These are phyloP conservation scores for Podospora pseudocomata DNA, from an alignment of 495 filamentous ascomycete species.

Conservation along the genomic window DNA sequence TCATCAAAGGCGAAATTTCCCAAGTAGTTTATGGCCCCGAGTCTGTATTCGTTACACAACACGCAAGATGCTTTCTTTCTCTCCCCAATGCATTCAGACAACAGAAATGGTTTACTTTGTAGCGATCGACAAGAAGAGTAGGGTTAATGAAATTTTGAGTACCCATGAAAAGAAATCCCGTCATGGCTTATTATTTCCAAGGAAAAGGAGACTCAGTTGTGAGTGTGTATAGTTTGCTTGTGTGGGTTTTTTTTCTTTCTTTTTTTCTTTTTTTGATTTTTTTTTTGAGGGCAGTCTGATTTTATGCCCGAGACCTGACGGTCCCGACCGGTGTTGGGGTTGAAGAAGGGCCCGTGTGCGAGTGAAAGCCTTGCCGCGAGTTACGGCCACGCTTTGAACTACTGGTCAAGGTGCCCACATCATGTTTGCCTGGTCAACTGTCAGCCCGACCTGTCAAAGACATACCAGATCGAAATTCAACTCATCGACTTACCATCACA, in stretches of 20 bases:
- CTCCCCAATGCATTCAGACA: constrained; percentile 16
- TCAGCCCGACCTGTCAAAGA: constrained; percentile 19
- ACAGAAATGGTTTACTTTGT: constrained; percentile 30
- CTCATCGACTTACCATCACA: constrained; percentile 73
- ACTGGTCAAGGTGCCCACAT: constrained; percentile 55
- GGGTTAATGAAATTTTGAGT: constrained; percentile 17
- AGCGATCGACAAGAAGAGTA: constrained; percentile 38
- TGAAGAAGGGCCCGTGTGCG: constrained; percentile 35
- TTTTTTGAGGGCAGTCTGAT: background rate
- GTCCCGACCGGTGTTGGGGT: constrained; percentile 36
- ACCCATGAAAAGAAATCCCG: constrained; percentile 7
- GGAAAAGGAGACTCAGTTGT: constrained; percentile 14
- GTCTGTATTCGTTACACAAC: background rate
- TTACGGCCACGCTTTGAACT: constrained; percentile 40
- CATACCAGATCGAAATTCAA: background rate
- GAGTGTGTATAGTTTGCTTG: constrained; percentile 12
- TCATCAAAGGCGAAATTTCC: background rate
- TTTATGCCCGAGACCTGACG: constrained; percentile 31
- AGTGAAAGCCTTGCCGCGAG: constrained; percentile 25
- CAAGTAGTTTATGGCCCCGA: background rate
- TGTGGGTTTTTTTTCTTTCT: background rate
- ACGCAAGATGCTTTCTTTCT: background rate
- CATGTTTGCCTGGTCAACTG: constrained; percentile 62
- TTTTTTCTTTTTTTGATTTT: too few species aligned
- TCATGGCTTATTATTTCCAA: constrained; percentile 20